phyloP scores from a whole-genome alignment of 306 rosid species.

The cucumber (Cucumis sativus) region Cucumber_9930_V3 NC_026659.2:183001-183500 shows the following conservation, averaged over 20 bases:
- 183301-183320: not conserved
- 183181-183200: not conserved
- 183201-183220: not conserved
- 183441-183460: not conserved
- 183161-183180: not conserved
- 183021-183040: not conserved
- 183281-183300: not conserved
- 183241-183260: not conserved
- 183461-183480: not conserved
- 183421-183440: not conserved
- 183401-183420: not conserved
- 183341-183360: not conserved
- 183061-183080: not conserved
- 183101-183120: too few species aligned
- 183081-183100: not conserved
- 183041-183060: not conserved
- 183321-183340: not conserved
- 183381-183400: not conserved
- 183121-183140: not conserved
- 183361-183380: not conserved
- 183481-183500: not conserved
- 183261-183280: not conserved
- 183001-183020: not conserved
- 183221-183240: not conserved
- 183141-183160: not conserved